Evolutionary conservation across 768 basidiomycete genomes (phyloP), one percentile per base, ranked within the genome.

Genomic region (Trametes sanguinea): DNA sequence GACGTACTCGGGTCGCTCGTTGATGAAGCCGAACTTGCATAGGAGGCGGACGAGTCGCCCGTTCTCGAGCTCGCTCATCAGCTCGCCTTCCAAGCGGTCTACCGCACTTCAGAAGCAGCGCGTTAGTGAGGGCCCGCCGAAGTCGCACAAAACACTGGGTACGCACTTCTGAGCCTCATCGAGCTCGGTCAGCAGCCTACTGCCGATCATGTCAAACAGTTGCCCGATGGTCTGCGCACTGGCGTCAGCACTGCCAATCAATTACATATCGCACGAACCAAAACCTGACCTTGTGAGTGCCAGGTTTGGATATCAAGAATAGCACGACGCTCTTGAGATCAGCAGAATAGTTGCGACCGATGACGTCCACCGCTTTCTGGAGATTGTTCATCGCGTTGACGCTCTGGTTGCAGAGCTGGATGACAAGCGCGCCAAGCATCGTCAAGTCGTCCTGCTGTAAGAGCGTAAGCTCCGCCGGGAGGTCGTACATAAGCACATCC

Each of bases 21-120:
- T 98, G 78, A 99, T 98, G 75, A 99, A 98, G 0, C 94, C 94
- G 68, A 99, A 89, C 76, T 98, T 99, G 74, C 88, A 88, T 62
- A 98, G 77, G 52, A 98, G 75, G 51, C 97, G 82, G 33, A 98
- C 90, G 9, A 98, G 80, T 30, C 97, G 82, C 0, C 90, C 94
- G 69, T 99, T 98, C 78, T 98, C 97, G 22, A 98, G 80, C 72
- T 98, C 96, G 43, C 88, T 83, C 76, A 88, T 81, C 39, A 98
- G 80, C 67, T 98, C 92, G 14, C 82, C 79, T 72, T 98, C 95
- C 16, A 98, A 77, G 35, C 83, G 78, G 69, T 99, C 97, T 13
- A 81, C 81, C 29, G 90, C 87, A 62, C 95, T 96, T 22, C 22
- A 22, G 22, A 11, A 6, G 40, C 46, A 48, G 62, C 16, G 30